Percentiles rank a stretch among this genome's conserved stretches.
Evolutionary conservation across 225 moss, liverwort and hornwort genomes (phyloP).

Genomic region (Physcomitrellopsis africana): DNA sequence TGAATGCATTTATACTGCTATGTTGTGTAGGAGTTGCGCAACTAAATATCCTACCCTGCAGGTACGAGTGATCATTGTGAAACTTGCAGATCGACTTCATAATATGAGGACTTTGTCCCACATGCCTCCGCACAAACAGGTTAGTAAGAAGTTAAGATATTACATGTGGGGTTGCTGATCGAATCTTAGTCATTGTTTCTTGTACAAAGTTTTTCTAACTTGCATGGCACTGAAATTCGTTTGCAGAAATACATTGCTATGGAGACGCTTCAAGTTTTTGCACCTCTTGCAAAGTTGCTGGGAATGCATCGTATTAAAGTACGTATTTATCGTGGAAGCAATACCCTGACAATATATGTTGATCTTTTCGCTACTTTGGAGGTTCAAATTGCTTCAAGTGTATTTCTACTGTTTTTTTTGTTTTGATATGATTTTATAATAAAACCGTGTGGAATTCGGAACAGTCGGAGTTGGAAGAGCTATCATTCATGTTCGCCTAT

Average conservation of each 20-base stretch:
- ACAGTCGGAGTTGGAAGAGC: slow-evolving; percentile 97
- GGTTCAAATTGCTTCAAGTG: background rate
- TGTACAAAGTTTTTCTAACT: slow-evolving; percentile 8
- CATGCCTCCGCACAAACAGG: slow-evolving; percentile 98
- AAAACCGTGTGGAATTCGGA: slow-evolving; percentile 17
- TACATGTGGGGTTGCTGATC: slow-evolving; percentile 1
- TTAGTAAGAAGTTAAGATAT: slow-evolving; percentile 21
- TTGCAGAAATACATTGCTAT: slow-evolving; percentile 89
- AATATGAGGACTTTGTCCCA: slow-evolving; percentile 94
- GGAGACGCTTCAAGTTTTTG: slow-evolving; percentile 98
- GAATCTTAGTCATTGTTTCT: background rate
- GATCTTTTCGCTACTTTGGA: slow-evolving; percentile 9
- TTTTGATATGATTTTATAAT: background rate
- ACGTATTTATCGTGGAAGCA: background rate
- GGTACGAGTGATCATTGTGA: slow-evolving; percentile 99
- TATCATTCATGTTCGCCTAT: slow-evolving; percentile 91
- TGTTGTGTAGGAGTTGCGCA: slow-evolving; percentile 2
- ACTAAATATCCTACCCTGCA: slow-evolving; percentile 40
- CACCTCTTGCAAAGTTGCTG: slow-evolving; percentile 91
- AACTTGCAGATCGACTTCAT: slow-evolving; percentile 96
- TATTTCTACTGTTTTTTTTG: background rate
- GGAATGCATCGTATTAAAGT: slow-evolving; percentile 99
- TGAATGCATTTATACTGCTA: slow-evolving; percentile 2
- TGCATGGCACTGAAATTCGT: background rate
- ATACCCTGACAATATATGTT: background rate